Conservation (phyloP, 164 flowering plant species). For the Nymphaea thermarum region DNA sequence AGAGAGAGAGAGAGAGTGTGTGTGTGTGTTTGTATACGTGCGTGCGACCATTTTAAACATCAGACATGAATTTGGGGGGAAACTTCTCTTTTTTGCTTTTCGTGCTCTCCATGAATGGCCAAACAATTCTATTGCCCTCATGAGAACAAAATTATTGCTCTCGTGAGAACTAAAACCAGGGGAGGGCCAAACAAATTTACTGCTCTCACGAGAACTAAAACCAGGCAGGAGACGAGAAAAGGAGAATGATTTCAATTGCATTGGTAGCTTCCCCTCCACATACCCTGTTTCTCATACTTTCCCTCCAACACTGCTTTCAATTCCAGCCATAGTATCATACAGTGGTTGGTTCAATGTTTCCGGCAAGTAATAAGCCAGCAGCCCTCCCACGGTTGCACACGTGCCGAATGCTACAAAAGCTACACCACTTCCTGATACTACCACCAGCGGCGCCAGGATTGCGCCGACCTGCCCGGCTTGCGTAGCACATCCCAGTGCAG, state of each 20-base stretch:
- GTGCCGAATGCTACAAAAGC: constrained; percentile 62
- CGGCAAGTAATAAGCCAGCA: constrained; percentile 55
- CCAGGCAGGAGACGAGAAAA: no score
- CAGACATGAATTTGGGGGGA: neutral
- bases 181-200: no score
- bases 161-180: no score
- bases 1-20: no score
- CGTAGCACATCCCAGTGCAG: constrained; percentile 73
- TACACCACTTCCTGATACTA: constrained; percentile 46
- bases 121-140: neutral
- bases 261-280: no score
- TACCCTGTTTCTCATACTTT: neutral
- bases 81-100: neutral
- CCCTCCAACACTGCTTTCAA: constrained; percentile 41
- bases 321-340: constrained; percentile 76
- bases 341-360: constrained; percentile 71
- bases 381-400: constrained; percentile 56
- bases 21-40: no score
- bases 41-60: no score
- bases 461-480: constrained; percentile 93
- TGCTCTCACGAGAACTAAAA: no score
- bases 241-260: no score
- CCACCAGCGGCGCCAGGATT: constrained; percentile 78
- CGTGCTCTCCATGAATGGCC: neutral
- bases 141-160: neutral